These are phyloP conservation scores for Pleurotus eryngii DNA, from an alignment of 768 basidiomycete species.

Conservation along the genomic window DNA sequence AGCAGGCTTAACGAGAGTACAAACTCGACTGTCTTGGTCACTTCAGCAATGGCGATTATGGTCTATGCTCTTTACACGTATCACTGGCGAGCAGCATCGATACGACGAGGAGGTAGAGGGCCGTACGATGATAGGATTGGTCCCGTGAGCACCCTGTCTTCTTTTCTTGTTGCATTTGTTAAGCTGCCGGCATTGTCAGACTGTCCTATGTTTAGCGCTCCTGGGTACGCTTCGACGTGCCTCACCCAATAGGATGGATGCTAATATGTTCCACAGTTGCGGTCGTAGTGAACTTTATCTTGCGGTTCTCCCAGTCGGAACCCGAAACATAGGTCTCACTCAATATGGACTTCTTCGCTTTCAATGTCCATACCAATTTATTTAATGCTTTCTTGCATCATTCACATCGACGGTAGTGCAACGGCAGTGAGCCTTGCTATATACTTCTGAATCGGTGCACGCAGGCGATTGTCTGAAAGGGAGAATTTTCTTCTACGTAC, in stretches of 20 bases:
- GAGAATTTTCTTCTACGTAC: too few species aligned
- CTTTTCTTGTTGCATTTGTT: not conserved
- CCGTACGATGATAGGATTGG: conserved; percentile 97
- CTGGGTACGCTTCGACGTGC: conserved; percentile 44
- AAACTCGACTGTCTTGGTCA: too few species aligned
- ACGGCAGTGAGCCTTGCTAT: too few species aligned
- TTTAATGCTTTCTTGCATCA: too few species aligned
- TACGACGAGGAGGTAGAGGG: conserved; percentile 85
- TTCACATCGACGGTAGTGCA: too few species aligned
- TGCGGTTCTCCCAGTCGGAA: conserved; percentile 62
- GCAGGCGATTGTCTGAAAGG: too few species aligned
- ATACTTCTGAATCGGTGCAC: too few species aligned
- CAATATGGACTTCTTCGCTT: too few species aligned
- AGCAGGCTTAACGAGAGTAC: too few species aligned
- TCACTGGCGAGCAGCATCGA: conserved; percentile 94
- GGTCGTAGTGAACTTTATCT: conserved; percentile 79
- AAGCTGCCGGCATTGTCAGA: conserved; percentile 40
- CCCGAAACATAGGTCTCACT: not conserved
- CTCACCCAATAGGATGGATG: not conserved
- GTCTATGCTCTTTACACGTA: conserved; percentile 92
- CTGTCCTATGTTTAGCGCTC: conserved; percentile 77
- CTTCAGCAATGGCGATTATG: conserved; percentile 93
- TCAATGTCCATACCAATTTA: too few species aligned
- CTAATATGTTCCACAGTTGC: conserved; percentile 50
- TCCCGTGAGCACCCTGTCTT: conserved; percentile 60